Conservation (phyloP, 306 rosid species). For the Pyrus pyrifolia region DNA sequence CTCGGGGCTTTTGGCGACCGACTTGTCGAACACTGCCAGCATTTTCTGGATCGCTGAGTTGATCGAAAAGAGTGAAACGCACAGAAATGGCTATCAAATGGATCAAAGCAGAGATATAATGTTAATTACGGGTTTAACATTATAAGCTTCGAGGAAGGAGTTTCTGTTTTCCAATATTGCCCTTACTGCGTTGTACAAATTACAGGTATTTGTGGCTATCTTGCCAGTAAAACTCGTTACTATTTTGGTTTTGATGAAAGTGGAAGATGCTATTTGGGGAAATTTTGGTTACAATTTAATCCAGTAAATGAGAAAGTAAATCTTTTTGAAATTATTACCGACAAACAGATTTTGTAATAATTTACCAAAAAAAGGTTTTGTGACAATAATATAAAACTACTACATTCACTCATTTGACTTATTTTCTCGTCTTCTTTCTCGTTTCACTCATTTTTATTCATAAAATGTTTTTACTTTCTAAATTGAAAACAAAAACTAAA, state of each 20-base stretch:
- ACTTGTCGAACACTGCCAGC: slow-evolving; percentile 84
- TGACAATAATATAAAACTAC: too few species aligned
- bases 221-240: not conserved
- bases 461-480: too few species aligned
- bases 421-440: too few species aligned
- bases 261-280: not conserved
- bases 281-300: not conserved
- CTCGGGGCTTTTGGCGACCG: slow-evolving; percentile 81
- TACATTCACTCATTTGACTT: too few species aligned
- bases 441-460: too few species aligned
- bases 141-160: not conserved
- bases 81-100: not conserved
- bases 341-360: too few species aligned
- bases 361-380: too few species aligned
- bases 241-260: not conserved
- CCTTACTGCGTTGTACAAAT: not conserved
- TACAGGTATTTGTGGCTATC: not conserved
- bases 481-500: too few species aligned
- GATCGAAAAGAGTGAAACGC: slow-evolving; percentile 8
- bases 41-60: slow-evolving; percentile 30
- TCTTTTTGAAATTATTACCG: too few species aligned
- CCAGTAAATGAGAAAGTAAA: not conserved
- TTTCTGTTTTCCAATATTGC: not conserved
- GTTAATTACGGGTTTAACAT: too few species aligned
- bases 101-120: not conserved